Conservation (phyloP, 1,139 yeast species). For the Scheffersomyces lignicola region DNA sequence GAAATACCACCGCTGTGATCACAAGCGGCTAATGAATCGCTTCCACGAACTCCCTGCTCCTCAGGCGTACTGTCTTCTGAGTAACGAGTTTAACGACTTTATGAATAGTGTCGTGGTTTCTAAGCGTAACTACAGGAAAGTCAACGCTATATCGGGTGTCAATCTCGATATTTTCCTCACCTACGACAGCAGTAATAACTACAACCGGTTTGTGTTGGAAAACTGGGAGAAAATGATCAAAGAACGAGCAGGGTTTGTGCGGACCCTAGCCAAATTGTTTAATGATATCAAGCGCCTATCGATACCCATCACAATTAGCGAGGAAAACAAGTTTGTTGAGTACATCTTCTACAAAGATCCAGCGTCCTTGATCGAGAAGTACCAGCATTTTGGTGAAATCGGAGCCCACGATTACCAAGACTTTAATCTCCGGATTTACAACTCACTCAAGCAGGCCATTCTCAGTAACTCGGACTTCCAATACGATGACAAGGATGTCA, state of each 20-base stretch:
- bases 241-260: constrained; percentile 19
- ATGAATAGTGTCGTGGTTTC: constrained; percentile 23
- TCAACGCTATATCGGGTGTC: constrained; percentile 1
- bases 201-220: neutral
- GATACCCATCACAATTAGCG: constrained; percentile 29
- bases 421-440: neutral
- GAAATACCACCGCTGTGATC: constrained; percentile 23
- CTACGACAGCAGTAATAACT: neutral
- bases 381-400: constrained; percentile 8
- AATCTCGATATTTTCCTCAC: constrained; percentile 2
- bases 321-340: constrained; percentile 30
- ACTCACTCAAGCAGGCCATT: neutral
- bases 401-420: neutral
- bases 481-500: constrained; percentile 16
- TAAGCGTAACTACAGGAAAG: constrained; percentile 6
- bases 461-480: constrained; percentile 9
- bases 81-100: constrained; percentile 40
- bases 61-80: constrained; percentile 29
- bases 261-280: constrained; percentile 23
- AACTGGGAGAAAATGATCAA: constrained; percentile 18
- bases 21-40: constrained; percentile 27
- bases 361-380: constrained; percentile 16
- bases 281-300: constrained; percentile 26
- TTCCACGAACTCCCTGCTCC: constrained; percentile 38
- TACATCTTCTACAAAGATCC: constrained; percentile 33